Percentiles rank a stretch among this genome's conserved stretches.
These are phyloP conservation scores for Parathielavia hyrcaniae DNA, from an alignment of 495 filamentous ascomycete genomes.

Conservation along the genomic window DNA sequence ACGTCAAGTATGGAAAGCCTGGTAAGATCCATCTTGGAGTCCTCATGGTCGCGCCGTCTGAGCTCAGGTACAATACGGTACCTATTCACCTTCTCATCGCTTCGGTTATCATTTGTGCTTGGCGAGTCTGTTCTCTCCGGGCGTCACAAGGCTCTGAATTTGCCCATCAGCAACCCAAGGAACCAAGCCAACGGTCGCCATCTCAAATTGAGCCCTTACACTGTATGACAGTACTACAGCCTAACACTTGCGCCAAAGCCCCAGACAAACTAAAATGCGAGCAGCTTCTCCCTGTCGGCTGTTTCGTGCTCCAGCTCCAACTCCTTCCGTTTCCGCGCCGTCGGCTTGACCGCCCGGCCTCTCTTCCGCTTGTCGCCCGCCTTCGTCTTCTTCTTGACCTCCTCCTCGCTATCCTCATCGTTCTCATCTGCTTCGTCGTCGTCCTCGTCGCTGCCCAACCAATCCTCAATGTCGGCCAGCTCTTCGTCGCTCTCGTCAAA, in stretches of 20 bases:
- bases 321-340: conserved; percentile 63
- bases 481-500: conserved; percentile 52
- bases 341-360: conserved; percentile 46
- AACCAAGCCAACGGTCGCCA: no score
- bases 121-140: no score
- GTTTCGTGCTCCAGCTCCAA: conserved; percentile 67
- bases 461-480: conserved; percentile 46
- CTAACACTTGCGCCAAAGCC: conserved; percentile 1
- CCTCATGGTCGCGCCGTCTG: no score
- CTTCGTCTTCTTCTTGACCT: conserved; percentile 39
- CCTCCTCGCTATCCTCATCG: conserved; percentile 42
- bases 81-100: no score
- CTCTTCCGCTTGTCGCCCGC: conserved; percentile 64
- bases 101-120: no score
- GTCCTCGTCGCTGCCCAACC: conserved; percentile 46
- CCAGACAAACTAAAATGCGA: conserved; percentile 36
- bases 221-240: background rate
- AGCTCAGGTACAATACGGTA: no score
- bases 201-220: background rate
- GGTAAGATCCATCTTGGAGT: no score
- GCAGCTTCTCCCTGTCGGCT: conserved; percentile 32
- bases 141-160: no score
- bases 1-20: no score
- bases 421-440: conserved; percentile 45
- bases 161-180: no score